Evolutionary conservation across 108 stramenopile genomes (phyloP).

Genomic region (Heterococcus sp.): DNA sequence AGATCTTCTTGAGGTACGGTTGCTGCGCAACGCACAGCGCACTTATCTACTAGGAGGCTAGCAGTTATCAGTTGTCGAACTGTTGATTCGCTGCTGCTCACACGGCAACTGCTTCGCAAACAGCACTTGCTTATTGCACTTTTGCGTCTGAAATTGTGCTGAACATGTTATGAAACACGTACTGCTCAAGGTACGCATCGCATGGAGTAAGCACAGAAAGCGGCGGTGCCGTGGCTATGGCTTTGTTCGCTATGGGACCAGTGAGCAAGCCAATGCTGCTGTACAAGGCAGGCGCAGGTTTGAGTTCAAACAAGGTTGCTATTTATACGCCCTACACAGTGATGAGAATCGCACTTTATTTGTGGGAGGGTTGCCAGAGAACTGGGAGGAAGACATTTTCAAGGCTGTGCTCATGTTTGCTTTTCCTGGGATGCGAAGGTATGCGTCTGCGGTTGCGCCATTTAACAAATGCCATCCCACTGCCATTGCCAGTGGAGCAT

Average conservation of each 20-base stretch:
- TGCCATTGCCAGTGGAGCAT: too few species aligned
- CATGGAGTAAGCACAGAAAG: background rate
- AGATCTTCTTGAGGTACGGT: conserved; percentile 29
- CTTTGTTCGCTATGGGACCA: background rate
- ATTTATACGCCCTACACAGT: conserved; percentile 20
- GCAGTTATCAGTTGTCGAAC: too few species aligned
- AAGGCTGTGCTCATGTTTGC: background rate
- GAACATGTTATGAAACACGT: too few species aligned
- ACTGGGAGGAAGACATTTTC: conserved; percentile 16
- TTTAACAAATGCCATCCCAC: background rate
- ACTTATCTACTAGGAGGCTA: too few species aligned
- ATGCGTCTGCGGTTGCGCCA: too few species aligned
- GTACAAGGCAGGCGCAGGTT: background rate
- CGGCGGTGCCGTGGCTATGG: background rate
- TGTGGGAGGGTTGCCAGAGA: conserved; percentile 31
- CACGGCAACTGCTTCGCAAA: too few species aligned
- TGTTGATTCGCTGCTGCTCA: too few species aligned
- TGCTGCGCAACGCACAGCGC: too few species aligned
- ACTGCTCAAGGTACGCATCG: background rate
- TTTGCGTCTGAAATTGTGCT: too few species aligned
- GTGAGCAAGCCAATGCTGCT: background rate
- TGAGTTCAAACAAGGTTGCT: conserved; percentile 45
- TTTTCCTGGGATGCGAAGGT: too few species aligned
- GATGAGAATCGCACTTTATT: conserved; percentile 44
- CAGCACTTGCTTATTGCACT: too few species aligned